Percentiles rank a stretch among this genome's conserved stretches.
phyloP scores from a whole-genome alignment of 2,329 filamentous ascomycete species.

The Pseudocercospora crystallina region DNA sequence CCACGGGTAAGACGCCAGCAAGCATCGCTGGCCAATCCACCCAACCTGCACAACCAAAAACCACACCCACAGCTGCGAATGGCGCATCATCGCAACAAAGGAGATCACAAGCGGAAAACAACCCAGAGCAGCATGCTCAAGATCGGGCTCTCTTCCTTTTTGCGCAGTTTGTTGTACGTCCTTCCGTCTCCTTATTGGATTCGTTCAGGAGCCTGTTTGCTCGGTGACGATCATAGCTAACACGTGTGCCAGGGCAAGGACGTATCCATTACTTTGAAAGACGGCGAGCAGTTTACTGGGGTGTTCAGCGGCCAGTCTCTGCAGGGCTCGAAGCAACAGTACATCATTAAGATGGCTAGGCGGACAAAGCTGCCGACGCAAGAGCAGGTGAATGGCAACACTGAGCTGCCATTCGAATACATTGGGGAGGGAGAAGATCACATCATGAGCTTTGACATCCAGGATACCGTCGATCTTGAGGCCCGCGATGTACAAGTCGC shows the following conservation, averaged over 20 bases:
- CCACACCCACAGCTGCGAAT: conserved; percentile 44
- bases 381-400: conserved; percentile 48
- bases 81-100: conserved; percentile 40
- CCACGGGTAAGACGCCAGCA: too few relatives aligned
- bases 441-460: conserved; percentile 61
- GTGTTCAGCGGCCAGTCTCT: conserved; percentile 59
- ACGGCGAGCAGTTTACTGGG: conserved; percentile 61
- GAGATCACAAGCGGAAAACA: conserved; percentile 45
- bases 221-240: not conserved
- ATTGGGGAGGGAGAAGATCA: conserved; percentile 50
- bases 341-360: conserved; percentile 67
- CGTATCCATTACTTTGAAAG: conserved; percentile 57
- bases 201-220: not conserved
- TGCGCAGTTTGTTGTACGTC: conserved; percentile 61
- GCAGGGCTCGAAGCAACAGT: conserved; percentile 53
- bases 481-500: conserved; percentile 55
- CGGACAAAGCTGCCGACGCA: conserved; percentile 44
- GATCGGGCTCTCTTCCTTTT: conserved; percentile 61
- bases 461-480: conserved; percentile 59
- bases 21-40: too few relatives aligned
- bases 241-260: conserved; percentile 51
- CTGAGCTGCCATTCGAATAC: conserved; percentile 43
- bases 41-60: too few relatives aligned
- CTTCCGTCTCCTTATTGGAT: not conserved
- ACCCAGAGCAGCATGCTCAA: conserved; percentile 58